Percentiles rank a stretch among this genome's conserved stretches.
Evolutionary conservation across 495 filamentous ascomycete genomes (phyloP).

Genomic region (Penicillium pancosmium): DNA sequence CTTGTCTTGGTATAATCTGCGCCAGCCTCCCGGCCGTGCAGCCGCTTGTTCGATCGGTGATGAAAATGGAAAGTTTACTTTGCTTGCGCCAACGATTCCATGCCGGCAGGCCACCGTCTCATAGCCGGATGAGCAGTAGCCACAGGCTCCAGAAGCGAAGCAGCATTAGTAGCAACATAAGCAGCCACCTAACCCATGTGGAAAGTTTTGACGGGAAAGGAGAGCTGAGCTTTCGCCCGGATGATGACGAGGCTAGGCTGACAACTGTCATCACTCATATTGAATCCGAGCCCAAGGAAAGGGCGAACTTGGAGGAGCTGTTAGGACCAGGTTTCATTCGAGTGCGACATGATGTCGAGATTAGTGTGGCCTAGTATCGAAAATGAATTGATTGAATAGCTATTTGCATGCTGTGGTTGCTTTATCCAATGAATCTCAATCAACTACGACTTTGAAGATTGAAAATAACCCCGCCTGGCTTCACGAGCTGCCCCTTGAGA

Average conservation of each 20-base stretch:
- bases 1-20: constrained; percentile 45
- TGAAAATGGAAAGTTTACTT: constrained; percentile 13
- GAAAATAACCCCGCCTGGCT: no score
- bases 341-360: constrained; percentile 21
- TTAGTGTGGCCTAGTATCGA: constrained; percentile 4
- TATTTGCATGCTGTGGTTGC: background rate
- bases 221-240: background rate
- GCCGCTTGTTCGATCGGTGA: constrained; percentile 20
- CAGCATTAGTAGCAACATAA: background rate
- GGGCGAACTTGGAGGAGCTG: constrained; percentile 12
- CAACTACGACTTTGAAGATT: no score
- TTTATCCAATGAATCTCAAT: no score
- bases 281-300: background rate
- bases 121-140: background rate
- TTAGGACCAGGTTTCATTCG: constrained; percentile 22
- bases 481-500: no score
- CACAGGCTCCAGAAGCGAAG: background rate
- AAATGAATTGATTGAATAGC: background rate
- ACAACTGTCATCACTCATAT: constrained; percentile 5
- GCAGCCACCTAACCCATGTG: background rate
- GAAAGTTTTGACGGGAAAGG: constrained; percentile 5
- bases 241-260: constrained; percentile 14
- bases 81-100: background rate
- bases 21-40: constrained; percentile 37
- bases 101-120: background rate